Evolutionary conservation across 148 eudicot genomes (phyloP).

Genomic region (Rhododendron ovatum): DNA sequence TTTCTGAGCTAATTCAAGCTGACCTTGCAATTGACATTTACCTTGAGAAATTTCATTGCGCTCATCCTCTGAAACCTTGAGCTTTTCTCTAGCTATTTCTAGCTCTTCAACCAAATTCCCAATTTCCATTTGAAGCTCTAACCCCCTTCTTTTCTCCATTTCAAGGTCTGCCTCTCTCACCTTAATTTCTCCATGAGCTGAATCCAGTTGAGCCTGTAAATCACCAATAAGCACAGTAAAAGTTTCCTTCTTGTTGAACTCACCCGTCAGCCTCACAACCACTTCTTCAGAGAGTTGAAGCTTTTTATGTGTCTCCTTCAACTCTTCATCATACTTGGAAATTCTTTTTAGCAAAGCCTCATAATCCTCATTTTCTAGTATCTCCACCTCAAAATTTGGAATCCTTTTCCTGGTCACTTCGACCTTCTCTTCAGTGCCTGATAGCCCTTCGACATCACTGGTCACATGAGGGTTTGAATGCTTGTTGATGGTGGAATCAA

Average conservation of each 20-base stretch:
- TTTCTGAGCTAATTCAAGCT: conserved; percentile 36
- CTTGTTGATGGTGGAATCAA: conserved; percentile 26
- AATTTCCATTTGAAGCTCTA: conserved; percentile 29
- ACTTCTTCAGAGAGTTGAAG: conserved; percentile 52
- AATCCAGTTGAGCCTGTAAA: conserved; percentile 27
- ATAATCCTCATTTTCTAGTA: conserved; percentile 22
- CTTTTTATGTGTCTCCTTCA: conserved; percentile 36
- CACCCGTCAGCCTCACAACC: conserved; percentile 41
- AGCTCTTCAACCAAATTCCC: conserved; percentile 42
- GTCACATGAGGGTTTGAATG: conserved; percentile 19
- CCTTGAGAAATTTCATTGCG: conserved; percentile 20
- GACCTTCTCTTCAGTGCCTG: conserved; percentile 17
- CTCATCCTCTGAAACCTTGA: conserved; percentile 30
- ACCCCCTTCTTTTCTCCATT: conserved; percentile 28
- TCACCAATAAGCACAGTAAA: conserved; percentile 9
- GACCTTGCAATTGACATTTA: conserved; percentile 23
- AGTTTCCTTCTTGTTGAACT: conserved; percentile 28
- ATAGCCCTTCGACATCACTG: conserved; percentile 12
- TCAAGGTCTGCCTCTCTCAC: conserved; percentile 24
- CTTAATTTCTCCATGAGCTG: conserved; percentile 23
- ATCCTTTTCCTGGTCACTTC: conserved; percentile 7
- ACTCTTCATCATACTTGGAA: conserved; percentile 41
- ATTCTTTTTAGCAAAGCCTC: conserved; percentile 35
- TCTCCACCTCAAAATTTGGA: conserved; percentile 13
- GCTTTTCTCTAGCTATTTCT: conserved; percentile 30